Evolutionary conservation across 768 basidiomycete genomes (phyloP).

Genomic region (Mycena floridula): DNA sequence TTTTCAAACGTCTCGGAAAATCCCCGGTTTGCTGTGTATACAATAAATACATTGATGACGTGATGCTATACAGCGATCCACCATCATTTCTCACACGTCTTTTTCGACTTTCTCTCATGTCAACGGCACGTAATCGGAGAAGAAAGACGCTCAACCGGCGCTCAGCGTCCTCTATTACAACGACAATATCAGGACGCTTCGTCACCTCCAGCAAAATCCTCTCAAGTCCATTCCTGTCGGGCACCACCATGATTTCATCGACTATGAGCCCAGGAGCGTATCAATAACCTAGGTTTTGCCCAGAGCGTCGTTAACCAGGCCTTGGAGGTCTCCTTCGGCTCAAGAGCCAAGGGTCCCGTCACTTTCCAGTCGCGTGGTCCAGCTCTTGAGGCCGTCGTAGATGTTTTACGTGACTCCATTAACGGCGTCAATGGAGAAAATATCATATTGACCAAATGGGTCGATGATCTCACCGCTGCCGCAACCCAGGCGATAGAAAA

Average conservation of each 20-base stretch:
- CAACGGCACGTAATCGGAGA: too few relatives aligned
- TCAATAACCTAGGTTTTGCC: background rate
- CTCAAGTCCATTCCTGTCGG: background rate
- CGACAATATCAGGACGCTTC: background rate
- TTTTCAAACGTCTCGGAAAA: too few relatives aligned
- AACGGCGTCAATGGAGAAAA: background rate
- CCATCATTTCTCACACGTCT: too few relatives aligned
- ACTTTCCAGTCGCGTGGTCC: constrained; percentile 5
- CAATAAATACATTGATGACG: too few relatives aligned
- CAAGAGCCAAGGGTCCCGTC: constrained; percentile 6
- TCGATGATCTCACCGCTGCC: constrained; percentile 8
- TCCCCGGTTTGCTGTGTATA: too few relatives aligned
- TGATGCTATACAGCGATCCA: too few relatives aligned
- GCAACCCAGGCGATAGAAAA: constrained; percentile 7
- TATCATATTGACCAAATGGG: constrained; percentile 13
- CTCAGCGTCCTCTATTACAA: background rate
- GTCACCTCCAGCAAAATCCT: background rate
- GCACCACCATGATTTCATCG: background rate
- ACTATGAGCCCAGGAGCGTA: background rate
- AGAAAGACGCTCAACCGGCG: too few relatives aligned
- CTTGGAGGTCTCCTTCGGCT: constrained; percentile 1
- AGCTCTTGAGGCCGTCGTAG: constrained; percentile 3
- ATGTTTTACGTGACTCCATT: constrained; percentile 6
- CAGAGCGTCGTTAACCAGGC: constrained; percentile 4
- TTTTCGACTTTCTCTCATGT: too few relatives aligned